Percentiles rank a stretch among this genome's conserved stretches.
Conservation (phyloP, 441 rosid genomes). For the Rhodomyrtus psidioides region DNA sequence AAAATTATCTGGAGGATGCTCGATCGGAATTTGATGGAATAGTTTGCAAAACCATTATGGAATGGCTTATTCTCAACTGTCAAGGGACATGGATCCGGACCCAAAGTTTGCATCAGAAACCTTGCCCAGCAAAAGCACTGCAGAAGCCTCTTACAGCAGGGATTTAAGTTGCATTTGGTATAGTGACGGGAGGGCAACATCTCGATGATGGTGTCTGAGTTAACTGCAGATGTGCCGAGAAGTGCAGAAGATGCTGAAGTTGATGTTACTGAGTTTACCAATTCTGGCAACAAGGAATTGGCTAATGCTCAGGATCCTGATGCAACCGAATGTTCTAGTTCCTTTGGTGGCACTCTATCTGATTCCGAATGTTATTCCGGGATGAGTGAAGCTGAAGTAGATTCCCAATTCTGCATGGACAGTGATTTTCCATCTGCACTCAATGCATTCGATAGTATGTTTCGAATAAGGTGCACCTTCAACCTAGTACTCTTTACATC, state of each 20-base stretch:
- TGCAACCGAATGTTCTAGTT: conserved; percentile 89
- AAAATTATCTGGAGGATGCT: conserved; percentile 3
- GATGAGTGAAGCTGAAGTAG: conserved; percentile 66
- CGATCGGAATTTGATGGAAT: background rate
- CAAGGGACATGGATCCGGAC: conserved; percentile 33
- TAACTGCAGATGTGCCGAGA: conserved; percentile 11
- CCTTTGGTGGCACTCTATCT: conserved; percentile 66
- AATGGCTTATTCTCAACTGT: conserved; percentile 23
- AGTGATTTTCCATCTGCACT: conserved; percentile 44
- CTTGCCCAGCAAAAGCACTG: conserved; percentile 12
- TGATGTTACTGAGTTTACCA: conserved; percentile 39
- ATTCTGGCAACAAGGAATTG: conserved; percentile 9
- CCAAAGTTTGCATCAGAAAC: conserved; percentile 2
- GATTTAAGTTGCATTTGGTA: conserved; percentile 17
- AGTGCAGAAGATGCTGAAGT: conserved; percentile 41
- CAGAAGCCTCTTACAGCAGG: conserved; percentile 3
- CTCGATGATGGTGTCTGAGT: conserved; percentile 6
- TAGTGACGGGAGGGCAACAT: conserved; percentile 12
- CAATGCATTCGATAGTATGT: conserved; percentile 44
- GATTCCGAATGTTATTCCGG: conserved; percentile 43
- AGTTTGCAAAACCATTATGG: background rate
- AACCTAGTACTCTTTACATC: background rate
- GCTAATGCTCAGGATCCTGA: conserved; percentile 54
- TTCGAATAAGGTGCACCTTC: conserved; percentile 49
- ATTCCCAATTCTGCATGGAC: conserved; percentile 59